phyloP scores from a whole-genome alignment of 2,329 filamentous ascomycete species.

The Ophidiomyces ophidiicola region DNA sequence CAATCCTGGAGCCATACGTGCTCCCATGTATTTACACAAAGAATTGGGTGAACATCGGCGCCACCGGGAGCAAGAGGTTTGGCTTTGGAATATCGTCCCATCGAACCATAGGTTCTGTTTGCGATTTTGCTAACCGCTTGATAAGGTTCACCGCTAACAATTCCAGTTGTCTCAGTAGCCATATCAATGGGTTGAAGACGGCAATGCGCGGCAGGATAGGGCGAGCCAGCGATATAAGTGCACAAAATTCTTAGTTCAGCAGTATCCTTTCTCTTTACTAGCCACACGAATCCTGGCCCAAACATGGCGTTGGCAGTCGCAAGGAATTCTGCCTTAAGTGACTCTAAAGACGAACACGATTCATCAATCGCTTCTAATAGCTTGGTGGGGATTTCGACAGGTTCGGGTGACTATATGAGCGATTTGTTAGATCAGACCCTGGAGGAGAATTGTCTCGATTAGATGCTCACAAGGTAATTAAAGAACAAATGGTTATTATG shows the following conservation, averaged over 20 bases:
- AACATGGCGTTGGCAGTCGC: slow-evolving; percentile 82
- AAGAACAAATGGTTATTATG: slow-evolving; percentile 65
- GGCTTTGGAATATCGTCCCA: slow-evolving; percentile 17
- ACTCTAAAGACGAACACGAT: slow-evolving; percentile 72
- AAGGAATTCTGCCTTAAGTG: slow-evolving; percentile 66
- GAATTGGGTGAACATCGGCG: slow-evolving; percentile 55
- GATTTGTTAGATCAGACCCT: slow-evolving; percentile 45
- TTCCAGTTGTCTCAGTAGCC: slow-evolving; percentile 29
- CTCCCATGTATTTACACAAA: slow-evolving; percentile 95
- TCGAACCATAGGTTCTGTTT: slow-evolving; percentile 17
- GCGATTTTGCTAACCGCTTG: slow-evolving; percentile 13
- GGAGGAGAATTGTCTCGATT: slow-evolving; percentile 46
- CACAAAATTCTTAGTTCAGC: slow-evolving; percentile 55
- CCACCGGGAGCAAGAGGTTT: slow-evolving; percentile 31
- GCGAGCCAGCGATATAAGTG: slow-evolving; percentile 85
- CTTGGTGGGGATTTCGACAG: slow-evolving; percentile 41
- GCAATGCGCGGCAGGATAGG: slow-evolving; percentile 74
- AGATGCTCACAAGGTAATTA: slow-evolving; percentile 31
- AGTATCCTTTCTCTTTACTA: slow-evolving; percentile 50
- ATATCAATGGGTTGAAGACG: slow-evolving; percentile 48
- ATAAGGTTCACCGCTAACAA: slow-evolving; percentile 16
- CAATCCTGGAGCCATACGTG: slow-evolving; percentile 84
- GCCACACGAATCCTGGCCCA: slow-evolving; percentile 93
- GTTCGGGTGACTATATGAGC: slow-evolving; percentile 28
- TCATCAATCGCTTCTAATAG: slow-evolving; percentile 51